Evolutionary conservation across 352 stramenopile genomes (phyloP), one percentile per base, ranked within the genome.

Genomic region (Phytophthora sp.): DNA sequence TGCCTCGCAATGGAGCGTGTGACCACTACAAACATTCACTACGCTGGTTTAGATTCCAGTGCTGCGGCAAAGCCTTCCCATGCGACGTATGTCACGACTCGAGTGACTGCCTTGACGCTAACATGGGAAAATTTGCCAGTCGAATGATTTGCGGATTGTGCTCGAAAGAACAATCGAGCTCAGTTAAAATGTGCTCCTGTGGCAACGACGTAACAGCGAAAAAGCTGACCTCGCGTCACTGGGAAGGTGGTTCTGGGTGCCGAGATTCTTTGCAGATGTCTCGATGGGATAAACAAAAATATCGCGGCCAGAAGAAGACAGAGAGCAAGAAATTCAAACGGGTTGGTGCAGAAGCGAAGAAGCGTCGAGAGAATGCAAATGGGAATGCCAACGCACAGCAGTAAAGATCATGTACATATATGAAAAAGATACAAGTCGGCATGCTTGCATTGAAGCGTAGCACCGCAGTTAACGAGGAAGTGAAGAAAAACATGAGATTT

Each of bases 1-100:
- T 95, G 58, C 87, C 87, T 21, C 76, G 75, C 45, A 88, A 90
- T 38, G 87, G 87, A 47, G 69, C 57, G 30, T 95, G 87, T 27
- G 77, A 90, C 15, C 87, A 95, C 67, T 95, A 94, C 60, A 84
- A 83, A 47, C 80, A 92, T 56, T 95, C 87, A 38, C 62, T 80
- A 15, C 85, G 87, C 5, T 95, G 87, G 87, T 93, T 95, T 65
- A 79, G 85, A 20, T 95, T 95, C 64, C 87, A 93, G 55, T 95
- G 87, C 71, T 95, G 87, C 41, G 86, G 86, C 20, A 93, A 92
- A 54, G 76, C 78, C 11, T 92, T 93, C 52, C 79, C 85, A 0
- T 95, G 87, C 46, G 87, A 95, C 58, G 84, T 94, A 20, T 95
- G 87, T 50, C 87, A 95, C 57, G 82, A 90, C 50, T 72, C 73